These are phyloP conservation scores for Oemleria cerasiformis DNA, from an alignment of 306 rosid species.

Conservation along the genomic window DNA sequence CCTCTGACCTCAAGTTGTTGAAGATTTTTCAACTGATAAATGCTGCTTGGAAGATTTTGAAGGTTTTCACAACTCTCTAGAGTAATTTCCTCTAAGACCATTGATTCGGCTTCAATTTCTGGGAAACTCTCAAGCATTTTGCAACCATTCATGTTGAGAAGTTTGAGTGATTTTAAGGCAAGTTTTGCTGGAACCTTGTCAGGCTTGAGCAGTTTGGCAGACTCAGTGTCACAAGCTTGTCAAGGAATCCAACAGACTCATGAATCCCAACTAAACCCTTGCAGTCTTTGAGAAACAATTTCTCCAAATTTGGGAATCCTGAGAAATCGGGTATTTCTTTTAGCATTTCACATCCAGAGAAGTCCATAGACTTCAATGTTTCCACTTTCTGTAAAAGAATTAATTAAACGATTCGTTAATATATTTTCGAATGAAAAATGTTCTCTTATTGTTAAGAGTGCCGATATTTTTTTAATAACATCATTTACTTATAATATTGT, in stretches of 20 bases:
- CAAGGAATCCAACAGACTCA: too few relatives aligned
- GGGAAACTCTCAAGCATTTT: slow-evolving; percentile 9
- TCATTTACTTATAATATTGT: too few relatives aligned
- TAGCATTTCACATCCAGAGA: background rate
- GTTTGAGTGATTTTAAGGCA: background rate
- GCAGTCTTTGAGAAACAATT: too few relatives aligned
- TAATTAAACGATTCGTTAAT: background rate
- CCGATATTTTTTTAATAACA: too few relatives aligned
- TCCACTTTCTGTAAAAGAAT: background rate
- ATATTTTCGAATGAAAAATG: background rate
- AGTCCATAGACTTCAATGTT: background rate
- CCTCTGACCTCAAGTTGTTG: background rate
- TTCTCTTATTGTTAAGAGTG: too few relatives aligned
- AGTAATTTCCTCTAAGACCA: background rate
- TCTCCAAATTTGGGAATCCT: too few relatives aligned
- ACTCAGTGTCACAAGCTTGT: too few relatives aligned
- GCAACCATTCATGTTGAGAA: slow-evolving; percentile 8
- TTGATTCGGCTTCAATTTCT: slow-evolving; percentile 12
- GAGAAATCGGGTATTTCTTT: background rate
- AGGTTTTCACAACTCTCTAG: background rate
- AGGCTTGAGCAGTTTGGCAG: background rate
- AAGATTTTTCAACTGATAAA: slow-evolving; percentile 5
- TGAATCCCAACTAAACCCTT: too few relatives aligned
- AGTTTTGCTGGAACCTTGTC: slow-evolving; percentile 17
- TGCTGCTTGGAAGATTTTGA: background rate